Percentiles rank a stretch among this genome's conserved stretches.
phyloP scores from a whole-genome alignment of 2,329 filamentous ascomycete genomes.

The Colletotrichum eremochloae region DNA sequence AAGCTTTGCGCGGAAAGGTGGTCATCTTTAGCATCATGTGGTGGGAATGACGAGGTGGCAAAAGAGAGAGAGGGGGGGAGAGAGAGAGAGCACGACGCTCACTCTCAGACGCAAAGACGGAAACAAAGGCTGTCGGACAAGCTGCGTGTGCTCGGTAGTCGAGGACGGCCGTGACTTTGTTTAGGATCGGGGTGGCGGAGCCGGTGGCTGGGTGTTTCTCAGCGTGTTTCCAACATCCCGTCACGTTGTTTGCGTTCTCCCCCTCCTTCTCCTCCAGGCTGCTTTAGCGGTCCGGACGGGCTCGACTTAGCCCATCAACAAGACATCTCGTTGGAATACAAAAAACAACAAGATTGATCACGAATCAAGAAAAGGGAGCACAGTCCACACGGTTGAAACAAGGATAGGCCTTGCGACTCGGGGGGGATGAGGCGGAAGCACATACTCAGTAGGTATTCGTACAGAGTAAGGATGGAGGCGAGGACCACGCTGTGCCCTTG shows the following conservation, averaged over 20 bases:
- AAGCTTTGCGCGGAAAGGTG: not conserved
- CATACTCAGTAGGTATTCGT: too few relatives aligned
- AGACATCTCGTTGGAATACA: not conserved
- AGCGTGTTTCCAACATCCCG: not conserved
- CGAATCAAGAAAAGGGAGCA: conserved; percentile 3
- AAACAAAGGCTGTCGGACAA: conserved; percentile 25
- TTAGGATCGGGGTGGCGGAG: not conserved
- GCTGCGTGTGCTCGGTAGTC: not conserved
- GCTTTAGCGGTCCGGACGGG: not conserved
- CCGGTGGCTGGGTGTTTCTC: not conserved
- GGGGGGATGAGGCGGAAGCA: too few relatives aligned
- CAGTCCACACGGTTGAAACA: conserved; percentile 38
- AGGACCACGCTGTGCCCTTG: not conserved
- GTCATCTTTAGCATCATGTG: conserved; percentile 1
- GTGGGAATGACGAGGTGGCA: too few relatives aligned
- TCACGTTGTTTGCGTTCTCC: not conserved
- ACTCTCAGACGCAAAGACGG: conserved; percentile 16
- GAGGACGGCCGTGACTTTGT: not conserved
- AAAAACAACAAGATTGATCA: not conserved
- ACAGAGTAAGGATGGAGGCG: too few relatives aligned
- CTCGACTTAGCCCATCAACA: not conserved
- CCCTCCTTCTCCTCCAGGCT: not conserved
- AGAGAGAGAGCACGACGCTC: not conserved
- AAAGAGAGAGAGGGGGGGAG: not conserved
- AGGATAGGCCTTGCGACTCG: conserved; percentile 30